Evolutionary conservation across 2,329 filamentous ascomycete species (phyloP).

Genomic region (Pyrenophora tritici-repentis): DNA sequence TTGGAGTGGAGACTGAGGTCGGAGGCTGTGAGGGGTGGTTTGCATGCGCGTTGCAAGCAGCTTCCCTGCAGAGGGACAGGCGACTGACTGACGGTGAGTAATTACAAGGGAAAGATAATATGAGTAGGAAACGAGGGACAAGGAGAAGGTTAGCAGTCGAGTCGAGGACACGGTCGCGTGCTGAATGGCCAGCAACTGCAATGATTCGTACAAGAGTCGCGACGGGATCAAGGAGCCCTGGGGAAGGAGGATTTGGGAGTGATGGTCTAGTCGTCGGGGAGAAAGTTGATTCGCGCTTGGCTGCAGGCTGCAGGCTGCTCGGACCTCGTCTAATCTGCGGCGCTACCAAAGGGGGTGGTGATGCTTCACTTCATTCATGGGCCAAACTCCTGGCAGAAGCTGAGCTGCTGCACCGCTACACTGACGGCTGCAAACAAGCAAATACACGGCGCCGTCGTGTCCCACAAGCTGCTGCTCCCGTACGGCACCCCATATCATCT

Average conservation of each 20-base stretch:
- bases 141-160: conserved; percentile 30
- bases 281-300: conserved; percentile 35
- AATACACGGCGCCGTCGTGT: background rate
- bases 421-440: background rate
- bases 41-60: conserved; percentile 35
- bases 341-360: conserved; percentile 10
- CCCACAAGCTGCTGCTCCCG: background rate
- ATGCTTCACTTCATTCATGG: conserved; percentile 3
- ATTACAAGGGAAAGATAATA: conserved; percentile 23
- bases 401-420: background rate
- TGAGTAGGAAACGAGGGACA: conserved; percentile 20
- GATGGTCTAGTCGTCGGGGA: conserved; percentile 20
- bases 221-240: conserved; percentile 27
- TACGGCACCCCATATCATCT: too few species aligned
- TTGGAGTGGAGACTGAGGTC: conserved; percentile 21
- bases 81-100: conserved; percentile 26
- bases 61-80: conserved; percentile 29
- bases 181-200: conserved; percentile 28
- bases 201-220: conserved; percentile 20
- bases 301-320: conserved; percentile 22
- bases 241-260: conserved; percentile 23
- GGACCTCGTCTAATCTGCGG: conserved; percentile 20
- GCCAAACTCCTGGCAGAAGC: conserved; percentile 6
- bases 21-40: conserved; percentile 27
- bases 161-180: conserved; percentile 23